Evolutionary conservation across 1,284 basidiomycete species (phyloP).

Genomic region (Cryptococcus floricola): DNA sequence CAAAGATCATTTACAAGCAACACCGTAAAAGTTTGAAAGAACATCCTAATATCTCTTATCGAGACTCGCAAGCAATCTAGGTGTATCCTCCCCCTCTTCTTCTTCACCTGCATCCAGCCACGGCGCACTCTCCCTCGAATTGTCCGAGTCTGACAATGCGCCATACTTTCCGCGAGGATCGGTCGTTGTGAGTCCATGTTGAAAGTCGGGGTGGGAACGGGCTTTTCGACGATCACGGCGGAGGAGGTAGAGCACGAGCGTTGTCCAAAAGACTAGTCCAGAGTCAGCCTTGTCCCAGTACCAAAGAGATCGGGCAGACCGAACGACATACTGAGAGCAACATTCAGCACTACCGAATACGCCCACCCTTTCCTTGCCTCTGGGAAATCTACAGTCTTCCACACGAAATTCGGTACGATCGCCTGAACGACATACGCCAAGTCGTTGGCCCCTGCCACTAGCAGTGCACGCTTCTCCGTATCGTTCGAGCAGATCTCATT

Average conservation of each 20-base stretch:
- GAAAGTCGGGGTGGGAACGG: no score
- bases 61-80: no score
- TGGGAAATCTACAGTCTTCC: slow-evolving; percentile 41
- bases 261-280: slow-evolving; percentile 20
- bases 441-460: slow-evolving; percentile 38
- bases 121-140: no score
- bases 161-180: no score
- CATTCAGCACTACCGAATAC: slow-evolving; percentile 22
- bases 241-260: slow-evolving; percentile 20
- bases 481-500: slow-evolving; percentile 34
- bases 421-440: slow-evolving; percentile 42
- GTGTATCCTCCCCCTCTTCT: no score
- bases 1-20: no score
- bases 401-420: slow-evolving; percentile 38
- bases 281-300: background rate
- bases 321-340: slow-evolving; percentile 23
- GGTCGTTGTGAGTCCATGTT: no score
- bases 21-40: no score
- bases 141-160: no score
- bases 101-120: no score
- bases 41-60: no score
- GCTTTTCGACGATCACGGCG: slow-evolving; percentile 15
- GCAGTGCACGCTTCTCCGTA: slow-evolving; percentile 35
- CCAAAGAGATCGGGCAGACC: background rate
- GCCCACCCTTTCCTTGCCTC: slow-evolving; percentile 29